A percentile compares a stretch with the other conserved stretches of the same genome.
These are phyloP conservation scores for Magnolia kwangsiensis DNA, from an alignment of 164 flowering plant genomes.

Conservation along the genomic window DNA sequence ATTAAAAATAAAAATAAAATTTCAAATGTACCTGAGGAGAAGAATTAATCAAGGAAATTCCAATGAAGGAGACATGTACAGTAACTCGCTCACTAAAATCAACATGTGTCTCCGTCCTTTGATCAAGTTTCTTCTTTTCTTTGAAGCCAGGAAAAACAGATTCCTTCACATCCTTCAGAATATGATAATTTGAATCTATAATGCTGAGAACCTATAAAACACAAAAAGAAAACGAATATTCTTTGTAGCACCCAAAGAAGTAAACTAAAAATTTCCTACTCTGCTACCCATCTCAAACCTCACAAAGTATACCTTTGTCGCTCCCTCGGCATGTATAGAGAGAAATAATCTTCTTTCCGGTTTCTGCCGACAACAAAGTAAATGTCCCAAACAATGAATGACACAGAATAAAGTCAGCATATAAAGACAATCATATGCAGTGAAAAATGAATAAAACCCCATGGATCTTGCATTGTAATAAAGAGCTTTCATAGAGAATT, in stretches of 20 bases:
- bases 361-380: slow-evolving; percentile 48
- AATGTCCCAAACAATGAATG: background rate
- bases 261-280: background rate
- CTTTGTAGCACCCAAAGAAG: background rate
- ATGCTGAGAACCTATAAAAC: slow-evolving; percentile 71
- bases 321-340: slow-evolving; percentile 84
- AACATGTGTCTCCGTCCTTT: slow-evolving; percentile 26
- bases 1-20: background rate
- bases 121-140: slow-evolving; percentile 34
- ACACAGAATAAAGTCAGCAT: background rate
- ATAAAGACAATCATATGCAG: background rate
- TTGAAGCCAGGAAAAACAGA: slow-evolving; percentile 24
- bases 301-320: slow-evolving; percentile 62
- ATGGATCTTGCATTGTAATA: too few species aligned
- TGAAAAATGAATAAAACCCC: too few species aligned
- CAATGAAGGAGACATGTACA: slow-evolving; percentile 51
- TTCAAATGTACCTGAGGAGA: slow-evolving; percentile 52
- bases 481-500: too few species aligned
- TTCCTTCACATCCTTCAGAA: slow-evolving; percentile 44
- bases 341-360: slow-evolving; percentile 70
- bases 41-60: slow-evolving; percentile 74
- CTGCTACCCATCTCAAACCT: background rate
- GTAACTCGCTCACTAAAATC: slow-evolving; percentile 59
- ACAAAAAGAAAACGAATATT: slow-evolving; percentile 5
- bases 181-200: slow-evolving; percentile 73